Evolutionary conservation across 1,139 yeast species (phyloP).

Genomic region (Yamadazyma songkhlaensis): DNA sequence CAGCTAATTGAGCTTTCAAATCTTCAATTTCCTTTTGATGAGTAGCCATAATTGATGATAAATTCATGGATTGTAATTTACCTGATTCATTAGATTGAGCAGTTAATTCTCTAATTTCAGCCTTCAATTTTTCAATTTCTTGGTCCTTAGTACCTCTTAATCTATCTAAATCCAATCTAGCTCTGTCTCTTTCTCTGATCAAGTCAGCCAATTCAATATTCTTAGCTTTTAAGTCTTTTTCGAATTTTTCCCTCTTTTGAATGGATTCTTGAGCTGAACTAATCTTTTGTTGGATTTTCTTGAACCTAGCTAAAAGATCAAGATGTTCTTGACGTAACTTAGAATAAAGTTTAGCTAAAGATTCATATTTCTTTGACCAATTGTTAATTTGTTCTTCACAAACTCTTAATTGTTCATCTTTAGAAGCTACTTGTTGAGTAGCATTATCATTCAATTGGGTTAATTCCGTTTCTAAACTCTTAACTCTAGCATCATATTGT

Average conservation of each 20-base stretch:
- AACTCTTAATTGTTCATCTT: conserved; percentile 68
- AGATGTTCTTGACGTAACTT: conserved; percentile 92
- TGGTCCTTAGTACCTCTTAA: conserved; percentile 63
- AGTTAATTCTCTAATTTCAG: conserved; percentile 63
- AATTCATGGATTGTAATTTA: conserved; percentile 63
- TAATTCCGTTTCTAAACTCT: conserved; percentile 75
- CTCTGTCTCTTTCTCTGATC: conserved; percentile 87
- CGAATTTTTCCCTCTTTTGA: conserved; percentile 77
- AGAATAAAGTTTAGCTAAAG: conserved; percentile 84
- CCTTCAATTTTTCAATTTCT: conserved; percentile 64
- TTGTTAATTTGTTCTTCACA: conserved; percentile 73
- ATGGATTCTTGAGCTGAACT: conserved; percentile 92
- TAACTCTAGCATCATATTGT: conserved; percentile 86
- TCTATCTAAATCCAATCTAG: conserved; percentile 79
- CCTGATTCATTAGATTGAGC: conserved; percentile 63
- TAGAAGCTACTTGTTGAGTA: conserved; percentile 70
- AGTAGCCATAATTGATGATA: conserved; percentile 57
- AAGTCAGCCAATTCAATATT: conserved; percentile 86
- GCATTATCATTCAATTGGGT: conserved; percentile 61
- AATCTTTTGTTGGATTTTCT: conserved; percentile 83
- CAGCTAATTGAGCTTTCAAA: conserved; percentile 36
- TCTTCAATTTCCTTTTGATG: conserved; percentile 58
- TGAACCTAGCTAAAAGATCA: conserved; percentile 73
- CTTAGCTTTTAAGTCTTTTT: conserved; percentile 80
- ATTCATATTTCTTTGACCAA: conserved; percentile 88